A percentile compares a stretch with the other conserved stretches of the same genome.
Conservation (phyloP, 495 filamentous ascomycete genomes). For the Aspergillus sclerotiicarbonarius region DNA sequence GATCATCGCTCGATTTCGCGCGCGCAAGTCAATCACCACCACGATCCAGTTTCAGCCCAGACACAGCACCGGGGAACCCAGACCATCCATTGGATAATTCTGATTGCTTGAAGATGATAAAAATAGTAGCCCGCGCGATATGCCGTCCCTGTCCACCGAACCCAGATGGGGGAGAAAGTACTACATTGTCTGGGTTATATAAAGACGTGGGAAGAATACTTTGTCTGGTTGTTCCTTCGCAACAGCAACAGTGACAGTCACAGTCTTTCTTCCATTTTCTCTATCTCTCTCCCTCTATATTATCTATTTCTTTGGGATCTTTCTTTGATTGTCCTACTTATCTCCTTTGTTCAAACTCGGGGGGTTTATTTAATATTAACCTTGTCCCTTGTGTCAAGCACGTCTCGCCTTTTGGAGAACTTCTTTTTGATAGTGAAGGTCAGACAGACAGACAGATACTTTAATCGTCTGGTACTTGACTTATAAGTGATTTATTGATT, state of each 20-base stretch:
- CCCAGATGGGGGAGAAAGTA: background rate
- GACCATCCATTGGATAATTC: background rate
- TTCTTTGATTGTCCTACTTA: slow-evolving; percentile 20
- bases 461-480: too few relatives aligned
- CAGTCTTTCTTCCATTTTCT: background rate
- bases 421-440: background rate
- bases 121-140: background rate
- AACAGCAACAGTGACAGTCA: background rate
- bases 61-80: background rate
- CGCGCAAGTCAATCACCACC: background rate
- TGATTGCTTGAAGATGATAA: slow-evolving; percentile 4
- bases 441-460: too few relatives aligned
- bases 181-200: background rate
- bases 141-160: background rate
- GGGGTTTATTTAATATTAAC: slow-evolving; percentile 12
- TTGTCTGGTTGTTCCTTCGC: background rate
- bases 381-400: slow-evolving; percentile 9
- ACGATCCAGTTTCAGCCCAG: background rate
- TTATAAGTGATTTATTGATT: too few relatives aligned
- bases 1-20: background rate
- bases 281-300: background rate
- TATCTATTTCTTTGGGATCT: slow-evolving; percentile 9
- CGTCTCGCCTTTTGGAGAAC: too few relatives aligned
- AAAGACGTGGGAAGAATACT: background rate
- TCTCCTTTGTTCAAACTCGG: slow-evolving; percentile 10